phyloP scores from a whole-genome alignment of 129 eudicot species.

The Lactuca saligna region DNA sequence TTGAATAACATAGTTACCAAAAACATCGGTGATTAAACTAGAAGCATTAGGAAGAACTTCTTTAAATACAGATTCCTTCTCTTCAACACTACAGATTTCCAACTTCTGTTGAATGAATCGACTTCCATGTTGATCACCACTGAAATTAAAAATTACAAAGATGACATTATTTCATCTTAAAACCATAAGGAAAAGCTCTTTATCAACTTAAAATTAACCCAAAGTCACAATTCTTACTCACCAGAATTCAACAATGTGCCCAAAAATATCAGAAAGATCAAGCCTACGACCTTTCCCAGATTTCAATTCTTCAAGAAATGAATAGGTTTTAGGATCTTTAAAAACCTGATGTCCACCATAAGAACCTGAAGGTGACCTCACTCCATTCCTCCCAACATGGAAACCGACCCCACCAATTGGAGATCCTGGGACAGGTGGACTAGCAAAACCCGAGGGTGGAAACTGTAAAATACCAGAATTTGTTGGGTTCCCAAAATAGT shows the following conservation, averaged over 20 bases:
- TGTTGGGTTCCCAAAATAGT: slow-evolving; percentile 47
- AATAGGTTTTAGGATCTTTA: slow-evolving; percentile 41
- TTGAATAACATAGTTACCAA: slow-evolving; percentile 94
- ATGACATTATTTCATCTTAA: not conserved
- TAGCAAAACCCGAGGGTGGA: slow-evolving; percentile 45
- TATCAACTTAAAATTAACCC: too few species aligned
- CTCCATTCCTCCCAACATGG: slow-evolving; percentile 44
- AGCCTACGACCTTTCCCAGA: slow-evolving; percentile 64
- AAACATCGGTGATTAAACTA: slow-evolving; percentile 78
- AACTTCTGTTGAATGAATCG: slow-evolving; percentile 88
- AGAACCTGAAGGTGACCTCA: slow-evolving; percentile 37
- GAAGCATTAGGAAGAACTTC: slow-evolving; percentile 79
- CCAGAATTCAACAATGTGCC: slow-evolving; percentile 82
- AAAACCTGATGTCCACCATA: slow-evolving; percentile 44
- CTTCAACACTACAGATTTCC: slow-evolving; percentile 61
- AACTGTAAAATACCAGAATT: slow-evolving; percentile 50
- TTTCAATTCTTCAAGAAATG: slow-evolving; percentile 82
- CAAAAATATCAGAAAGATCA: slow-evolving; percentile 68
- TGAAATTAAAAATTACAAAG: slow-evolving; percentile 34
- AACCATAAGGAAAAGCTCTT: too few species aligned
- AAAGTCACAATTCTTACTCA: slow-evolving; percentile 15
- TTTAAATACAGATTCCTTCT: slow-evolving; percentile 62
- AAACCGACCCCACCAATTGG: slow-evolving; percentile 39
- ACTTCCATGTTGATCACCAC: slow-evolving; percentile 92
- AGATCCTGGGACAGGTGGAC: slow-evolving; percentile 54